Percentiles rank a stretch among this genome's conserved stretches.
Evolutionary conservation across 2,329 filamentous ascomycete genomes (phyloP).

Genomic region (Tolypocladium nubicola): DNA sequence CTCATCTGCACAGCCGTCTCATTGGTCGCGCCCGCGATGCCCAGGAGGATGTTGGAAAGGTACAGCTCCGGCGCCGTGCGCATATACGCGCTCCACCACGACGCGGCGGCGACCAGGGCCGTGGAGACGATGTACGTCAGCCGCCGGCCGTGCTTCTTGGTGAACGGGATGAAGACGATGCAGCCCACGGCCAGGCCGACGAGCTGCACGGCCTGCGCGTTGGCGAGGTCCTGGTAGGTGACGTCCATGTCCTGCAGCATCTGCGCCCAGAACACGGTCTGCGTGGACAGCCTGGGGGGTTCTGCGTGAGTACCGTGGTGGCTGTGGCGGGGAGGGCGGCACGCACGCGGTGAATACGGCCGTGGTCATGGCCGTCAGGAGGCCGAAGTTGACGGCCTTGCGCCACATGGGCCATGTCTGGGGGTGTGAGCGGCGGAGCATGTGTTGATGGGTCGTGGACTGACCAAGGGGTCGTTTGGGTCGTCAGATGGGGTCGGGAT

Average conservation of each 20-base stretch:
- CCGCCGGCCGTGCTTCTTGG: conserved; percentile 23
- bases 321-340: not conserved
- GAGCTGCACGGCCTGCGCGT: conserved; percentile 16
- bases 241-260: conserved; percentile 14
- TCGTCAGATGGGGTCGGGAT: too few relatives aligned
- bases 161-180: conserved; percentile 22
- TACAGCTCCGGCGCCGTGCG: conserved; percentile 12
- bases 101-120: conserved; percentile 10
- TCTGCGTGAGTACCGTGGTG: too few relatives aligned
- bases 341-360: conserved; percentile 9
- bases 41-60: conserved; percentile 15
- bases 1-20: conserved; percentile 29
- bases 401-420: conserved; percentile 13
- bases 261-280: conserved; percentile 11
- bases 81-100: conserved; percentile 14
- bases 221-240: conserved; percentile 13
- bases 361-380: conserved; percentile 10
- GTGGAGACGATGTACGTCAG: conserved; percentile 17
- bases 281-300: not conserved
- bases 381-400: conserved; percentile 8
- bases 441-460: too few relatives aligned
- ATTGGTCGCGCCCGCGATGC: conserved; percentile 26
- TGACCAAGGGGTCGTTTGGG: too few relatives aligned
- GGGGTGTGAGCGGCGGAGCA: too few relatives aligned
- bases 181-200: conserved; percentile 21